Conservation (phyloP, 164 flowering plant species). For the Buxus sempervirens region DNA sequence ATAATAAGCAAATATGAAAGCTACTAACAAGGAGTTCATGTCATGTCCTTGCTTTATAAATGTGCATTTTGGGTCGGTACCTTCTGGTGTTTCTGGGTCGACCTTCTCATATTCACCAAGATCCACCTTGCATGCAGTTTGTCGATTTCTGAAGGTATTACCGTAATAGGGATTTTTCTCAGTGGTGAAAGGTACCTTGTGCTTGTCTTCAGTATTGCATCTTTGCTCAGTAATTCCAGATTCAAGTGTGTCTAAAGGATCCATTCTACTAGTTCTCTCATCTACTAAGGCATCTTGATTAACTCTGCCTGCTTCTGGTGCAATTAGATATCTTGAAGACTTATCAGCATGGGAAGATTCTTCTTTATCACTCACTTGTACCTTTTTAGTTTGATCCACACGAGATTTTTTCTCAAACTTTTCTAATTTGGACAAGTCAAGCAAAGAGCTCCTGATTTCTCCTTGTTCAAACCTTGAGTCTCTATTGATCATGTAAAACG, state of each 20-base stretch:
- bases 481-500: slow-evolving; percentile 29
- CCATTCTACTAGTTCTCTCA: neutral
- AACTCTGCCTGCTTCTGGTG: neutral
- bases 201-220: slow-evolving; percentile 1
- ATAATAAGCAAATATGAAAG: neutral
- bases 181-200: neutral
- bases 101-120: slow-evolving; percentile 2
- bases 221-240: slow-evolving; percentile 5
- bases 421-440: slow-evolving; percentile 33
- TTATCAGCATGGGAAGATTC: slow-evolving; percentile 9
- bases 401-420: slow-evolving; percentile 6
- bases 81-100: neutral
- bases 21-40: slow-evolving; percentile 11
- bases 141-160: neutral
- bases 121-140: neutral
- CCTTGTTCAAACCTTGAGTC: slow-evolving; percentile 6
- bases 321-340: neutral
- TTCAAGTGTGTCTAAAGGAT: slow-evolving; percentile 9
- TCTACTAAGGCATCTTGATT: slow-evolving; percentile 7
- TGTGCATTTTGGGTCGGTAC: neutral
- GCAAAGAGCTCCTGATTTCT: slow-evolving; percentile 15
- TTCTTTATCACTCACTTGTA: neutral
- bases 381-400: slow-evolving; percentile 2
- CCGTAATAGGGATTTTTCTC: neutral
- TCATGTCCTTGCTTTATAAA: neutral